Evolutionary conservation across 2,329 filamentous ascomycete species (phyloP).

Genomic region (Colletotrichum cordylinicola): DNA sequence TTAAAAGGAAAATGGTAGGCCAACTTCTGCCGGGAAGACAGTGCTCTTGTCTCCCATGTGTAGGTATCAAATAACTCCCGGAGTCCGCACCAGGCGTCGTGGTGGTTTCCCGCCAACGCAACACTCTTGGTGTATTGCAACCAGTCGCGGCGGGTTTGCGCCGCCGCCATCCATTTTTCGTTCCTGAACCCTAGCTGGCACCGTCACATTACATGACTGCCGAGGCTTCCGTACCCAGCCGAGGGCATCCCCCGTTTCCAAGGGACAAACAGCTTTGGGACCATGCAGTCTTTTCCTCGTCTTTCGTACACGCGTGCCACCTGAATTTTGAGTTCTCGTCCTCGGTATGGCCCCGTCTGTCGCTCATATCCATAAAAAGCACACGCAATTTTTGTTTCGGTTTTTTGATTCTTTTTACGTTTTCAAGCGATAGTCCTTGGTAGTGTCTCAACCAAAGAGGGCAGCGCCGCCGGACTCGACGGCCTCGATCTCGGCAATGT

Average conservation of each 20-base stretch:
- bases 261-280: background rate
- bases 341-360: background rate
- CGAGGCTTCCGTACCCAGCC: background rate
- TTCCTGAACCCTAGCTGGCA: background rate
- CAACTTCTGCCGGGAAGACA: background rate
- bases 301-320: background rate
- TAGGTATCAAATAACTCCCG: background rate
- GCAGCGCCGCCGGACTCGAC: constrained; percentile 90
- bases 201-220: background rate
- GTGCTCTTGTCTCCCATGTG: background rate
- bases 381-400: background rate
- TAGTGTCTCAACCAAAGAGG: constrained; percentile 47
- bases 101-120: background rate
- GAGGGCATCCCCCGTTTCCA: background rate
- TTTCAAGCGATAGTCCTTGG: background rate
- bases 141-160: background rate
- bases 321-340: background rate
- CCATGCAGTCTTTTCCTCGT: background rate
- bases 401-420: background rate
- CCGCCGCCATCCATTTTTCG: background rate
- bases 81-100: background rate
- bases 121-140: background rate
- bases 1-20: background rate
- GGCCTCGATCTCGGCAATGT: constrained; percentile 88
- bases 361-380: background rate